Conservation (phyloP, 176 grass and related monocot genomes). For the Guadua angustifolia region DNA sequence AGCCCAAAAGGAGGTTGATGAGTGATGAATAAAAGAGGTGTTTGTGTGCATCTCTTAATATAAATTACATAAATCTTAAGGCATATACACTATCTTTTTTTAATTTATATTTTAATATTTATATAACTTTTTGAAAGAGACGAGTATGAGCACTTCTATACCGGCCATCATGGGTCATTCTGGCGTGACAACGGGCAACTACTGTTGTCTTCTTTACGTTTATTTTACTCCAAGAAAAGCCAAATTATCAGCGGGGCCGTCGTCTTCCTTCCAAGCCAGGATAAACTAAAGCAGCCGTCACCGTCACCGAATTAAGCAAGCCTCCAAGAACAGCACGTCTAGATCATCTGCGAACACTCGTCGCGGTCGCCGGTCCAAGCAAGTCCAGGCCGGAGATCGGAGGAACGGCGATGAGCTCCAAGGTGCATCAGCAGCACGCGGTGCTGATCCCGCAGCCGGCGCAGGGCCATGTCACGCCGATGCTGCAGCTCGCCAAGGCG, state of each 20-base stretch:
- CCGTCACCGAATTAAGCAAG: background rate
- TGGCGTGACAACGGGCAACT: background rate
- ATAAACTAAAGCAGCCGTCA: background rate
- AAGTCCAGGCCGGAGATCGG: background rate
- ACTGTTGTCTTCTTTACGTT: background rate
- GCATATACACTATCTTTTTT: too few relatives aligned
- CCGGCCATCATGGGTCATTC: too few relatives aligned
- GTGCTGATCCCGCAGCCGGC: conserved; percentile 72
- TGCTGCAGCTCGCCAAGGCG: conserved; percentile 72
- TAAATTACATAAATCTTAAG: too few relatives aligned
- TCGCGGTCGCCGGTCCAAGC: background rate
- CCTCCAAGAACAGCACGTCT: background rate
- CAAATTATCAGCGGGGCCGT: background rate
- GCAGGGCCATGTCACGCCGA: conserved; percentile 79
- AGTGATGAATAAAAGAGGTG: too few relatives aligned
- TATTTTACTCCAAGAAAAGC: background rate
- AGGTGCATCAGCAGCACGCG: conserved; percentile 39
- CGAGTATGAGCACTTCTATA: too few relatives aligned
- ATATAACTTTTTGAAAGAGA: too few relatives aligned
- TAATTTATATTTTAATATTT: too few relatives aligned
- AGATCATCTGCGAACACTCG: background rate
- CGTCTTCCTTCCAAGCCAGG: background rate
- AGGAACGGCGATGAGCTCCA: conserved; percentile 38
- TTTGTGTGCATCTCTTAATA: too few relatives aligned
- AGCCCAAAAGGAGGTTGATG: too few relatives aligned